These are phyloP conservation scores for Jasminum sambac DNA, from an alignment of 257 asterid genomes.

Conservation along the genomic window DNA sequence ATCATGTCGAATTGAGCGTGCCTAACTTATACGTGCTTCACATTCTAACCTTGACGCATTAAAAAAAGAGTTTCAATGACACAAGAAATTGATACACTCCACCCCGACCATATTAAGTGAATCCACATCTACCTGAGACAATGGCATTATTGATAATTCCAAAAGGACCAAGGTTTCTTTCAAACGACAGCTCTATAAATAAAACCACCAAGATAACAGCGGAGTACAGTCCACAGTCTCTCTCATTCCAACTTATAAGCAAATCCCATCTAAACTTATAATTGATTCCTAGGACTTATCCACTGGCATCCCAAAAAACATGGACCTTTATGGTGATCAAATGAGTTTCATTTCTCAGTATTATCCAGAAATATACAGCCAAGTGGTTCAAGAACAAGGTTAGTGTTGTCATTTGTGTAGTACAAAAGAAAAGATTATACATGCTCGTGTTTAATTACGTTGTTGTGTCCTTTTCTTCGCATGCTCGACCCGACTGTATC, in stretches of 20 bases:
- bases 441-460: neutral
- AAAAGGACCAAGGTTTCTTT: neutral
- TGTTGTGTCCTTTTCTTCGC: neutral
- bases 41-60: neutral
- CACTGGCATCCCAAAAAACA: neutral
- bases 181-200: neutral
- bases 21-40: neutral
- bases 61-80: neutral
- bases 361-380: neutral
- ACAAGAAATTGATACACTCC: neutral
- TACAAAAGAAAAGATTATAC: neutral
- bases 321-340: neutral
- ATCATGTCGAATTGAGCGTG: neutral
- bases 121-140: neutral
- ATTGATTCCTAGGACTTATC: neutral
- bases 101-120: neutral
- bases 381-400: constrained; percentile 2
- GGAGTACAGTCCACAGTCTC: neutral
- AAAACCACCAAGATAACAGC: neutral
- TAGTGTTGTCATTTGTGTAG: neutral
- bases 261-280: neutral
- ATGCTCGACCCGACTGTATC: neutral
- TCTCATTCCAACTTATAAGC: neutral
- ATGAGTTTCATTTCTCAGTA: neutral
- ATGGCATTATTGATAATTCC: constrained; percentile 1